Evolutionary conservation across 2,329 filamentous ascomycete species (phyloP), one percentile per base, ranked within the genome.

Genomic region (Fusarium domesticum): DNA sequence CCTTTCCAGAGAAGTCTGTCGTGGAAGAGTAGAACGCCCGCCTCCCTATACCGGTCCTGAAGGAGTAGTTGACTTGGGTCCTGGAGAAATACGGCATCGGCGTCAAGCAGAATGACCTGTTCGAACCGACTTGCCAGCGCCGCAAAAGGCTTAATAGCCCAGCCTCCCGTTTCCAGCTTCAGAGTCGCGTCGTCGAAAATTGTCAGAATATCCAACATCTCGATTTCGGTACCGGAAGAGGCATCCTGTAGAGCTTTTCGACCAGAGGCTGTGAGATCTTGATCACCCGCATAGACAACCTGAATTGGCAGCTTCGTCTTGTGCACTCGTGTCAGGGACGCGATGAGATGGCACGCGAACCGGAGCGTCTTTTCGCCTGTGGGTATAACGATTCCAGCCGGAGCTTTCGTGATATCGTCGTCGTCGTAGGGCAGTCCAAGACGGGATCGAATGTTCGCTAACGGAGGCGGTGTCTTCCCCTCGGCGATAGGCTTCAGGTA

Each of bases 131-230:
- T 65, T 1, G 64, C 66, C 10, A 72, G 52, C 0, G 60, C 60
- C 6, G 69, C 70, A 16, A 72, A 72, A 3, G 68, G 56, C 35
- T 73, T 72, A 37, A 70, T 65, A 12, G 69, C 70, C 67, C 68
- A 71, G 2, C 62, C 63, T 3, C 64, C 64, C 12, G 59, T 32
- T 6, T 50, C 48, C 3, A 70, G 52, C 0, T 58, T 53, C 18
- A 68, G 19, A 1, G 57, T 59, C 0, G 37, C 32, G 15, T 70
- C 65, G 25, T 67, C 54, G 11, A 70, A 67, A 1, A 68, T 59
- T 0, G 50, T 56, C 6, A 61, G 43, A 5, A 69, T 53, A 43
- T 70, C 59, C 14, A 70, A 15, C 34, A 69, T 64, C 6, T 61
- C 57, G 2, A 68, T 51, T 1, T 54, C 20, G 4, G 37, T 42